These are phyloP conservation scores for Medakamo hakoo DNA, from an alignment of 139 green algal species.

Conservation along the genomic window DNA sequence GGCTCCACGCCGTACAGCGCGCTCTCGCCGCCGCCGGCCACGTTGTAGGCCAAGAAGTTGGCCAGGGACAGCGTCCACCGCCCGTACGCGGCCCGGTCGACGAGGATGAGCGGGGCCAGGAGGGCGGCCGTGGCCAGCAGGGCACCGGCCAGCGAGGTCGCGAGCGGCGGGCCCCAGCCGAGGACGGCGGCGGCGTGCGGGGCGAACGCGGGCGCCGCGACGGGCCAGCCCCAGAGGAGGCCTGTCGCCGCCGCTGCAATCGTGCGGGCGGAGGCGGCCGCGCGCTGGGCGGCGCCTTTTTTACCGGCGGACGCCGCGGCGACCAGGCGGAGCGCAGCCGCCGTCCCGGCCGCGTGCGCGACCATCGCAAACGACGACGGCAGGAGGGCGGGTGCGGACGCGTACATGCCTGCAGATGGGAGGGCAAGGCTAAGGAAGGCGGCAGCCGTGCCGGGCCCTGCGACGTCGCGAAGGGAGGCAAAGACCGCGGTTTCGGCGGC, in stretches of 20 bases:
- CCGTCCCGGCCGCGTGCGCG: constrained; percentile 33
- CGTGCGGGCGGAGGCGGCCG: too few species aligned
- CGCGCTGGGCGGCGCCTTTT: too few species aligned
- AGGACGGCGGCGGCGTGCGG: constrained; percentile 42
- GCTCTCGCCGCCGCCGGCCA: constrained; percentile 44
- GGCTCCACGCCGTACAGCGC: constrained; percentile 59
- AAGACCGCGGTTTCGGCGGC: constrained; percentile 33
- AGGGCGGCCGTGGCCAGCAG: constrained; percentile 8
- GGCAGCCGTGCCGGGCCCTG: constrained; percentile 4
- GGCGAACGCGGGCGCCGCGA: constrained; percentile 38
- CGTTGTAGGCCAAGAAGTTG: constrained; percentile 67
- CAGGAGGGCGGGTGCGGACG: constrained; percentile 45
- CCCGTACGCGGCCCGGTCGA: constrained; percentile 30
- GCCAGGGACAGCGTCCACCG: constrained; percentile 41
- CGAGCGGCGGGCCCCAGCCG: constrained; percentile 2
- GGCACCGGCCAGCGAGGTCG: constrained; percentile 3
- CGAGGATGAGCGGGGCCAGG: constrained; percentile 12
- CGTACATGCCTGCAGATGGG: constrained; percentile 29
- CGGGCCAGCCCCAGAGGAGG: constrained; percentile 61
- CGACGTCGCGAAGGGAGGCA: constrained; percentile 11
- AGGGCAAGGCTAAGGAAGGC: background rate
- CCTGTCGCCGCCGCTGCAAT: constrained; percentile 16
- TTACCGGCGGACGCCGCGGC: constrained; percentile 16
- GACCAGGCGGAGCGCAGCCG: constrained; percentile 22
- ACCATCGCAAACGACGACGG: constrained; percentile 68